Evolutionary conservation across 23 red algal species (phyloP).

Genomic region (Gracilaria domingensis): DNA sequence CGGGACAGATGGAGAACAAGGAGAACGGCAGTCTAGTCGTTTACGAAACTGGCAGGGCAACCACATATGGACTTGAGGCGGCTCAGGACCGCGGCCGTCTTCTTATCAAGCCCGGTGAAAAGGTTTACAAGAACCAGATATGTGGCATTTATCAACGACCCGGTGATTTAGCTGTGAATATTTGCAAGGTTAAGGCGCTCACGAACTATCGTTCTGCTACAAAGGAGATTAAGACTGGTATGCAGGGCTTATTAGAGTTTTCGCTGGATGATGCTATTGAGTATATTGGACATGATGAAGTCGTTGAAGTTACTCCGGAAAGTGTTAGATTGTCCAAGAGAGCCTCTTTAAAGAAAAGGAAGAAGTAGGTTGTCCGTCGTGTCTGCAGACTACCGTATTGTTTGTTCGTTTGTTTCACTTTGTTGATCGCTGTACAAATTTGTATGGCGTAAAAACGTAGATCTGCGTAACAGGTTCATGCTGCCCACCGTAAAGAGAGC

Average conservation of each 20-base stretch:
- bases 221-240: constrained; percentile 70
- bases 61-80: constrained; percentile 80
- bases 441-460: too few species aligned
- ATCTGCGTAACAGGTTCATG: too few species aligned
- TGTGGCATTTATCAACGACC: constrained; percentile 83
- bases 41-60: constrained; percentile 85
- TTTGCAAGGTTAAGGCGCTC: constrained; percentile 86
- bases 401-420: too few species aligned
- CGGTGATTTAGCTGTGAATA: constrained; percentile 80
- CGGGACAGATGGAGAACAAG: constrained; percentile 74
- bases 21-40: constrained; percentile 86
- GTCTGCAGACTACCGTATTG: not conserved
- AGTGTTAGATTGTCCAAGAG: constrained; percentile 77
- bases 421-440: too few species aligned
- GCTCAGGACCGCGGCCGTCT: constrained; percentile 85
- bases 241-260: constrained; percentile 83
- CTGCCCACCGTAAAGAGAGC: too few species aligned
- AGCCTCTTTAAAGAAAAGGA: constrained; percentile 33
- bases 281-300: constrained; percentile 88
- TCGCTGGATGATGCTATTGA: constrained; percentile 91
- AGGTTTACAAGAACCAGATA: constrained; percentile 94
- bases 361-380: not conserved
- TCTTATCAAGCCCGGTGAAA: constrained; percentile 74
- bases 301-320: constrained; percentile 86
- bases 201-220: constrained; percentile 85